Percentiles rank a stretch among this genome's conserved stretches.
Conservation (phyloP, 371 early-diverging fungal genomes). For the Mucor irregularis region DNA sequence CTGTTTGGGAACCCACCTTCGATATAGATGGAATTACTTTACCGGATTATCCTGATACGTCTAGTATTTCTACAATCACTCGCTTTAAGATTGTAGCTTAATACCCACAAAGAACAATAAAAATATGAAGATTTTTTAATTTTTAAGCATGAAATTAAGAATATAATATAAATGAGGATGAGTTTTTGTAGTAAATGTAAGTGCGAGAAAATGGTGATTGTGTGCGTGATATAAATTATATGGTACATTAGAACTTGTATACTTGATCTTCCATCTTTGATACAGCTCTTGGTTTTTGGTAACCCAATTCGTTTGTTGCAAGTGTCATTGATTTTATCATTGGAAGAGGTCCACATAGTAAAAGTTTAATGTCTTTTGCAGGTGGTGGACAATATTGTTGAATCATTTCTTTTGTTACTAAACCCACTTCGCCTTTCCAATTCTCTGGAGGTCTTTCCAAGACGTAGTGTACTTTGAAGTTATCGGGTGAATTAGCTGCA, state of each 20-base stretch:
- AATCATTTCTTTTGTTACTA: slow-evolving; percentile 79
- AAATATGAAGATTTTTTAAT: no score
- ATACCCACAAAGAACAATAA: no score
- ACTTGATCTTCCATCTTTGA: slow-evolving; percentile 88
- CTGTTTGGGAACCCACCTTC: no score
- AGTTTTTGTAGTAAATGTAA: no score
- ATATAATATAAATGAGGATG: no score
- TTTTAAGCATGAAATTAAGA: no score
- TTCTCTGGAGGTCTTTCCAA: slow-evolving; percentile 74
- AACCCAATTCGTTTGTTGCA: slow-evolving; percentile 67
- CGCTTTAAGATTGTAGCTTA: no score
- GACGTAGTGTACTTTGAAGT: slow-evolving; percentile 80
- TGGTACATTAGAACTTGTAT: slow-evolving; percentile 90
- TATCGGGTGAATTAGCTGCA: slow-evolving; percentile 68
- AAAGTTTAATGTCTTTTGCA: slow-evolving; percentile 77
- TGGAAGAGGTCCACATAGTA: slow-evolving; percentile 87
- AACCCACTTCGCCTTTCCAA: slow-evolving; percentile 87
- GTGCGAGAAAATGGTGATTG: no score
- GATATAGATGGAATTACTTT: no score
- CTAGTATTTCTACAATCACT: no score
- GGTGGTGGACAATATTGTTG: slow-evolving; percentile 68
- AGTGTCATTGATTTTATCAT: slow-evolving; percentile 79
- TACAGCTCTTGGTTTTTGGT: slow-evolving; percentile 73
- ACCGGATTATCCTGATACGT: no score
- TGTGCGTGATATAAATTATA: no score